A percentile compares a stretch with the other conserved stretches of the same genome.
Evolutionary conservation across 441 rosid genomes (phyloP).

Genomic region (Omphalea diandra): DNA sequence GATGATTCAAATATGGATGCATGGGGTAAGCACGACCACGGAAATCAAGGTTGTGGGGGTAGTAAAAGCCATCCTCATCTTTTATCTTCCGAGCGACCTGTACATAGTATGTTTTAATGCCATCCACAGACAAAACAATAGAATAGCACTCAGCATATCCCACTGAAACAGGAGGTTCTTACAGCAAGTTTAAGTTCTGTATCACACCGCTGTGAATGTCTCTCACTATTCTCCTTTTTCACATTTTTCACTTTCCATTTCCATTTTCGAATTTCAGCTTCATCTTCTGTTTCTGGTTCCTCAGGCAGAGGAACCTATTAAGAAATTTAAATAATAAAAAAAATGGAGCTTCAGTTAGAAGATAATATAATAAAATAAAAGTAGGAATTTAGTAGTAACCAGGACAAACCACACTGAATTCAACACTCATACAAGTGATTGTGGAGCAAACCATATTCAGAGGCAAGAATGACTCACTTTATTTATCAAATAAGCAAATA

Average conservation of each 20-base stretch:
- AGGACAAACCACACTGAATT: constrained; percentile 5
- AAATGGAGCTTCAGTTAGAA: background rate
- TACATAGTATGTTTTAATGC: constrained; percentile 36
- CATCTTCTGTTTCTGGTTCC: constrained; percentile 74
- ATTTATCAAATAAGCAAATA: background rate
- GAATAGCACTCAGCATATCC: constrained; percentile 17
- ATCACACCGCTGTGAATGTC: constrained; percentile 97
- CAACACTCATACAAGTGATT: background rate
- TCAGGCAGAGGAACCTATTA: constrained; percentile 74
- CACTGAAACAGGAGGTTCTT: constrained; percentile 39
- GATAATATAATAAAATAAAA: background rate
- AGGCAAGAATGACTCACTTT: no score
- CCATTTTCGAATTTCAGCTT: constrained; percentile 62
- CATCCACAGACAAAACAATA: constrained; percentile 25
- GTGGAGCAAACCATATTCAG: background rate
- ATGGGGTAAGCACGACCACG: constrained; percentile 99
- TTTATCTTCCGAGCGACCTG: constrained; percentile 96
- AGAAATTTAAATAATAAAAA: constrained; percentile 20
- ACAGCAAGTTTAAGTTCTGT: constrained; percentile 92
- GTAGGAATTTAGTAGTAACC: background rate
- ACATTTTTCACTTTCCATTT: constrained; percentile 67
- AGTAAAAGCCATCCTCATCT: constrained; percentile 92
- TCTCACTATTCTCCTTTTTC: constrained; percentile 76
- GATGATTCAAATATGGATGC: constrained; percentile 97
- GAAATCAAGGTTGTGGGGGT: constrained; percentile 96